These are phyloP conservation scores for Leishmania major DNA, from an alignment of 208 protist species.

Conservation along the genomic window DNA sequence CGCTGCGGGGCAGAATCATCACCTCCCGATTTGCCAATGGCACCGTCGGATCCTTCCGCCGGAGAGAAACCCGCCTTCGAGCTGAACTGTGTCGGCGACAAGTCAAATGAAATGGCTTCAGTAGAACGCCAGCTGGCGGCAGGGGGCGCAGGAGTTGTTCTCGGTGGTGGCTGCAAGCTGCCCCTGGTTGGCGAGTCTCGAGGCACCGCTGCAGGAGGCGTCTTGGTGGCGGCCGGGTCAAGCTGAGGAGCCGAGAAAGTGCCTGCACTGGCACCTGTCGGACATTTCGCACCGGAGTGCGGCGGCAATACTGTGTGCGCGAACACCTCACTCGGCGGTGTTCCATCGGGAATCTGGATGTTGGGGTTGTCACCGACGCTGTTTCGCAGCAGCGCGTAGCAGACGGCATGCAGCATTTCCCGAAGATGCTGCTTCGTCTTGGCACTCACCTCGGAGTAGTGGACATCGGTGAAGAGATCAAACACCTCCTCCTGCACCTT, in stretches of 20 bases:
- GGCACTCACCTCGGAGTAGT: conserved; percentile 67
- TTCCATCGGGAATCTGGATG: not conserved
- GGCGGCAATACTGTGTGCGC: conserved; percentile 9
- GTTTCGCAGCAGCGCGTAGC: conserved; percentile 34
- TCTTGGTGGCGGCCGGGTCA: conserved; percentile 1
- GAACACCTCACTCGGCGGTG: conserved; percentile 9
- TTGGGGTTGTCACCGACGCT: not conserved
- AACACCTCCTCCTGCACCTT: conserved; percentile 39
- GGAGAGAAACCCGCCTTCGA: conserved; percentile 24
- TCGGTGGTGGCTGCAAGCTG: not conserved
- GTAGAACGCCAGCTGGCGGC: conserved; percentile 11
- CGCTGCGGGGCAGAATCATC: too few relatives aligned
- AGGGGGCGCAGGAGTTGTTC: not conserved
- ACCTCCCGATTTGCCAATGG: not conserved
- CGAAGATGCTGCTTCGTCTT: conserved; percentile 28
- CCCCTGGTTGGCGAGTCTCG: not conserved
- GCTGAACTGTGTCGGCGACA: conserved; percentile 6
- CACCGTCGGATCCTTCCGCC: conserved; percentile 1
- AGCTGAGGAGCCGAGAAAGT: not conserved
- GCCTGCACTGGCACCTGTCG: not conserved
- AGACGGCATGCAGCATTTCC: conserved; percentile 36
- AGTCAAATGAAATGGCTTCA: conserved; percentile 23
- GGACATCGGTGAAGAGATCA: conserved; percentile 38
- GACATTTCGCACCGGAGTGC: not conserved
- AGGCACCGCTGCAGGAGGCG: not conserved